Conservation (phyloP, 441 rosid species). For the Bruguiera hainesii region DNA sequence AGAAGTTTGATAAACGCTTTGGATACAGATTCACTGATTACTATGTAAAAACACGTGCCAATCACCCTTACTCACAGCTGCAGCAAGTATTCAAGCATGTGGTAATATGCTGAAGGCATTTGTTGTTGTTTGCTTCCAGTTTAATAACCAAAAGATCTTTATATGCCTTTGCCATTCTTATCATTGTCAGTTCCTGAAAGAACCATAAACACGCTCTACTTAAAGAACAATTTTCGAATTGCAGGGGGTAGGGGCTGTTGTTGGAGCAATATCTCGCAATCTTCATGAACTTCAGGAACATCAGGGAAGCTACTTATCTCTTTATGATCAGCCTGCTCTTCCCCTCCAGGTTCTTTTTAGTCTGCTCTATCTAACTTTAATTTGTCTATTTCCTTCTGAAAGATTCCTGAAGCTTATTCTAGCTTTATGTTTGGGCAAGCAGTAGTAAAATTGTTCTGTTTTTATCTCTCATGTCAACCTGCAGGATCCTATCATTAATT, state of each 20-base stretch:
- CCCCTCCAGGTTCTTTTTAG: slow-evolving; percentile 62
- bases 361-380: slow-evolving; percentile 1
- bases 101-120: slow-evolving; percentile 45
- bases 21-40: slow-evolving; percentile 85
- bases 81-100: slow-evolving; percentile 99
- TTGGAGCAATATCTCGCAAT: slow-evolving; percentile 95
- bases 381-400: not conserved
- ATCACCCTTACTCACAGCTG: slow-evolving; percentile 98
- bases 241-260: slow-evolving; percentile 97
- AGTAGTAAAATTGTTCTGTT: too few relatives aligned
- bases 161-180: not conserved
- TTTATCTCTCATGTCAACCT: slow-evolving; percentile 10
- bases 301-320: slow-evolving; percentile 93
- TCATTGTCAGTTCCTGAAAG: not conserved
- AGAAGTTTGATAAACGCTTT: slow-evolving; percentile 96
- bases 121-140: slow-evolving; percentile 3
- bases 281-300: slow-evolving; percentile 97
- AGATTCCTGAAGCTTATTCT: too few relatives aligned
- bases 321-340: slow-evolving; percentile 88
- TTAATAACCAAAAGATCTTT: slow-evolving; percentile 1
- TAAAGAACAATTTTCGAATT: slow-evolving; percentile 16
- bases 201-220: not conserved
- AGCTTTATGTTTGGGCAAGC: too few relatives aligned
- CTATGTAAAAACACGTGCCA: slow-evolving; percentile 91
- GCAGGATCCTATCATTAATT: slow-evolving; percentile 89